Conservation (phyloP, 75 land plant genomes). For the Sequoia sempervirens region DNA sequence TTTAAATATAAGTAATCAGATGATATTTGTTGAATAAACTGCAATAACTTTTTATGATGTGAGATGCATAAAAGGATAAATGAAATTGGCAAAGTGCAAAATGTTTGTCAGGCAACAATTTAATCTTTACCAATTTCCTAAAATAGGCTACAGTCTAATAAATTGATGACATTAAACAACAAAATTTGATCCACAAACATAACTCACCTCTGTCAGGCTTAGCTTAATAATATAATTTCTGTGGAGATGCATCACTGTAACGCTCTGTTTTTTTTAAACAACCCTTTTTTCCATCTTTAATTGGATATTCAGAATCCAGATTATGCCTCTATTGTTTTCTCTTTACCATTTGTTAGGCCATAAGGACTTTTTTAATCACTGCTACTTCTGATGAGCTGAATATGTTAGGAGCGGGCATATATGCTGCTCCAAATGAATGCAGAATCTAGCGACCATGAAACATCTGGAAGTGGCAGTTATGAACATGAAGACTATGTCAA, state of each 20-base stretch:
- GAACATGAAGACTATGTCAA: conserved; percentile 28
- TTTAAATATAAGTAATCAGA: neutral
- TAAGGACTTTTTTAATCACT: neutral
- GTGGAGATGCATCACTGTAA: neutral
- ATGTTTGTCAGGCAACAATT: neutral
- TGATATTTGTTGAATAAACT: neutral
- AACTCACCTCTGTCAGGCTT: neutral
- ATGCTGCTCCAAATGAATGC: conserved; percentile 61
- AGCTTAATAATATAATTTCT: neutral
- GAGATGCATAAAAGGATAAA: neutral
- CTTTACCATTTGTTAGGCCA: neutral
- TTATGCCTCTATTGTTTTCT: neutral
- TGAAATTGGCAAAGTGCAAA: neutral
- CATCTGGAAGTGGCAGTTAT: conserved; percentile 50
- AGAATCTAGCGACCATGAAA: conserved; percentile 30
- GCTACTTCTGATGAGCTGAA: neutral
- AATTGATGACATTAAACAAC: no score
- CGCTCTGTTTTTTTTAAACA: neutral
- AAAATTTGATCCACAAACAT: neutral
- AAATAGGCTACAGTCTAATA: neutral
- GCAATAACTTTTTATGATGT: neutral
- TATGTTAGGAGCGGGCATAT: conserved; percentile 78
- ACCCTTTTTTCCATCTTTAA: conserved; percentile 1
- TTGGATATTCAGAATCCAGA: neutral
- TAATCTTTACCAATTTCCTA: neutral